These are phyloP conservation scores for Daldinia childiae DNA, from an alignment of 495 filamentous ascomycete species.

Conservation along the genomic window DNA sequence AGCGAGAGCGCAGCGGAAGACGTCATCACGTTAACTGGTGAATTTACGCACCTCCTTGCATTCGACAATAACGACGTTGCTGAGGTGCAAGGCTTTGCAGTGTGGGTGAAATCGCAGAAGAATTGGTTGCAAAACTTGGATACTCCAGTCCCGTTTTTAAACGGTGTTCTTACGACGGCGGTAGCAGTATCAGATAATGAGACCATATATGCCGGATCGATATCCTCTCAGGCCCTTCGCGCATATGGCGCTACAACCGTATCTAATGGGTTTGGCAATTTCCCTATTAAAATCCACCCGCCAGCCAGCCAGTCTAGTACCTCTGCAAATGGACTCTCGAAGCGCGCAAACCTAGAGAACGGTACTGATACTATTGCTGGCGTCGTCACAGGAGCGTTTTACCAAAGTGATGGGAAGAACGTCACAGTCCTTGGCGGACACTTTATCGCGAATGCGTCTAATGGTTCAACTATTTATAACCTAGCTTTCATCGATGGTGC, in stretches of 20 bases:
- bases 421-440: slow-evolving; percentile 89
- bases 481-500: slow-evolving; percentile 73
- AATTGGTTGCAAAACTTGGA: slow-evolving; percentile 91
- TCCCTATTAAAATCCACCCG: slow-evolving; percentile 70
- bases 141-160: slow-evolving; percentile 68
- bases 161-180: slow-evolving; percentile 75
- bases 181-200: slow-evolving; percentile 67
- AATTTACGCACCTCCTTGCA: slow-evolving; percentile 75
- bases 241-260: slow-evolving; percentile 76
- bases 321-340: slow-evolving; percentile 52
- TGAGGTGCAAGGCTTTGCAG: slow-evolving; percentile 76
- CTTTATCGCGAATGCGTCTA: slow-evolving; percentile 74
- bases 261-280: slow-evolving; percentile 58
- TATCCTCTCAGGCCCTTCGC: slow-evolving; percentile 73
- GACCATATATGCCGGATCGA: slow-evolving; percentile 78
- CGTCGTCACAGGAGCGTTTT: slow-evolving; percentile 79
- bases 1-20: slow-evolving; percentile 73
- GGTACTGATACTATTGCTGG: slow-evolving; percentile 62
- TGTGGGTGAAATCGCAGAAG: slow-evolving; percentile 90
- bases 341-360: slow-evolving; percentile 63
- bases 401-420: slow-evolving; percentile 72
- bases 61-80: slow-evolving; percentile 70
- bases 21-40: slow-evolving; percentile 80
- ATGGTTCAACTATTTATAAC: slow-evolving; percentile 79
- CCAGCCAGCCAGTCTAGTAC: slow-evolving; percentile 44